Base-by-base conservation (phyloP, 768 basidiomycete genomes). In the Calocera cornea region DNA sequence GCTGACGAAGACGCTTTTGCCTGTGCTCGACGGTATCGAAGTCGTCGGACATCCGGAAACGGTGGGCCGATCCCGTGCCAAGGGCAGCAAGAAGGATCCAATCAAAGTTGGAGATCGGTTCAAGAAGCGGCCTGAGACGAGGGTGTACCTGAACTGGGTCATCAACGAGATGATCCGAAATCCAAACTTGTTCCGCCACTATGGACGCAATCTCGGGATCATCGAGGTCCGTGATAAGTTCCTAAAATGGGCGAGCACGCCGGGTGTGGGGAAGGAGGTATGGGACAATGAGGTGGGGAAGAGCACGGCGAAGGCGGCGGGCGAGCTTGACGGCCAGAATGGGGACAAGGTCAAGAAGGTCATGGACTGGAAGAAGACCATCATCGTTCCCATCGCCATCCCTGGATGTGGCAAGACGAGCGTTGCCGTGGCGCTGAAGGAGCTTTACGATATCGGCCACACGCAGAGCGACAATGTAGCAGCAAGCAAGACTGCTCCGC, bases 341-440 rank as follows among this genome's bases (percentile, higher is more conserved):
- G 66, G 41, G 41, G 34, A 41, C 67, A 65, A 22, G 64, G 50
- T 2, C 54, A 40, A 47, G 41, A 33, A 41, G 33, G 66, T 22
- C 14, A 68, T 66, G 29, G 50, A 66, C 7, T 68, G 67, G 67
- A 72, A 77, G 72, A 94, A 94, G 79, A 92, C 88, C 0, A 80
- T 97, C 70, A 86, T 99, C 66, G 81, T 94, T 0, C 93, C 95
- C 0, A 77, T 97, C 22, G 95, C 92, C 8, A 82, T 97, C 47
- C 95, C 95, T 36, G 95, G 95, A 16, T 93, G 90, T 74, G 95
- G 95, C 91, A 98, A 97, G 80, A 98, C 95, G 0, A 78, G 89
- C 0, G 81, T 98, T 14, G 82, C 90, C 0, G 79, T 97, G 19
- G 92, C 92, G 0, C 82, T 98, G 19, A 71, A 81, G 1, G 81